Conservation (phyloP, 345 rosid species). For the Alliaria petiolata region DNA sequence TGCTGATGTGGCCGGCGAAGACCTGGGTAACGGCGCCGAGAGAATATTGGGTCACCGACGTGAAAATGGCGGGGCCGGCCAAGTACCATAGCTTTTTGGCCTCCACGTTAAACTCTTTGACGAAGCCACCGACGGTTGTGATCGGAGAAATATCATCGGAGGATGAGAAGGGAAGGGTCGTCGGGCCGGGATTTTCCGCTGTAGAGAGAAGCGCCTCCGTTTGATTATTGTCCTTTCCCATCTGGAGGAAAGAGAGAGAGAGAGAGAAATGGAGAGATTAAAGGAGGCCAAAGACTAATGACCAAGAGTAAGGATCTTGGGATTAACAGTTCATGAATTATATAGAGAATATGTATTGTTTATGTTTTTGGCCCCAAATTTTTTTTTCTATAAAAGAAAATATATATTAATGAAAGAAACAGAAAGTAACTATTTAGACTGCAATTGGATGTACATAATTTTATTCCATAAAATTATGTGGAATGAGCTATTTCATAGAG, state of each 20-base stretch:
- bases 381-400: too few species aligned
- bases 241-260: constrained; percentile 9
- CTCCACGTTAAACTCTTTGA: constrained; percentile 49
- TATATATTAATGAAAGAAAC: too few species aligned
- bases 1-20: constrained; percentile 73
- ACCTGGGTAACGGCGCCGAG: constrained; percentile 86
- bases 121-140: constrained; percentile 41
- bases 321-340: not conserved
- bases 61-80: constrained; percentile 95
- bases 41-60: constrained; percentile 76
- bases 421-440: too few species aligned
- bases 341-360: not conserved
- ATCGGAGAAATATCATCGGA: constrained; percentile 32
- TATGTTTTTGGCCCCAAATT: not conserved
- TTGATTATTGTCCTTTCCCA: constrained; percentile 28
- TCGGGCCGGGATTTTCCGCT: not conserved
- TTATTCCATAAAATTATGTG: too few species aligned
- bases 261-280: constrained; percentile 7
- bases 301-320: constrained; percentile 19
- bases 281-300: not conserved
- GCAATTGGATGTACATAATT: too few species aligned
- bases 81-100: constrained; percentile 75
- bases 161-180: constrained; percentile 19
- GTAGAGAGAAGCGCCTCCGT: constrained; percentile 41
- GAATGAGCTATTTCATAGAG: too few species aligned